Base-by-base conservation (phyloP, 2,329 filamentous ascomycete species). In the Aspergillus luchuensis region DNA sequence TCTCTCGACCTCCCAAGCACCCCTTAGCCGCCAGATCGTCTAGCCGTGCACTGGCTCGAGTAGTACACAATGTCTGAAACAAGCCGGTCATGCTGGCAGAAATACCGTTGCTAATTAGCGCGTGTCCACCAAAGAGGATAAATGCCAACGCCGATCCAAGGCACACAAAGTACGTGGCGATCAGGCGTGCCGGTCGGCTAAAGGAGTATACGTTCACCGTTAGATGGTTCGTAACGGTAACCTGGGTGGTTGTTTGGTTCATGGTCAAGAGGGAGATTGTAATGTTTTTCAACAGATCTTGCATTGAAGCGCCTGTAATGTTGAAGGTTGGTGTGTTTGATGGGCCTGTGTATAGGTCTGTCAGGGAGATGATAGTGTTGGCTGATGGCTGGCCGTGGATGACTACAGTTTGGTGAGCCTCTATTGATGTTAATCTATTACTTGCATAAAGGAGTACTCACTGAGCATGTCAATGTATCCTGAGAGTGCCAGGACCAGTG, bases 1-100 rank as follows among this genome's bases (percentile, higher is more conserved):
- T 66, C 57, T 61, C 57, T 2, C 62, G 58, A 0, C 64, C 65
- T 4, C 58, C 63, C 6, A 65, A 19, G 38, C 61, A 65, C 2
- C 63, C 63, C 38, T 47, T 50, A 8, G 56, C 41, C 8, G 63
- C 60, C 25, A 65, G 52, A 23, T 56, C 25, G 8, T 48, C 48
- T 4, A 63, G 17, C n/a, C 48, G 28, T 2, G 57, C 50, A 61
- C 61, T 61, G 1, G 55, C 61, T 1, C 60, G 54, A 2, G 63
- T 63, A 1, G 63, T 63, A 21, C 57, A 60, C 6, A 63, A 30
- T 0, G 52, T 64, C 39, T 63, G 63, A n/a, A 53, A 61, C 21
- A 64, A 5, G 1, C 60, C 60, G 5, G 55, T 56, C 8, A 41
- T 52, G 15, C 52, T 60, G 0, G 62, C 62, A 2, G 62, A 59